Base-by-base conservation (phyloP, 2,329 filamentous ascomycete species). In the Fusarium sp. region DNA sequence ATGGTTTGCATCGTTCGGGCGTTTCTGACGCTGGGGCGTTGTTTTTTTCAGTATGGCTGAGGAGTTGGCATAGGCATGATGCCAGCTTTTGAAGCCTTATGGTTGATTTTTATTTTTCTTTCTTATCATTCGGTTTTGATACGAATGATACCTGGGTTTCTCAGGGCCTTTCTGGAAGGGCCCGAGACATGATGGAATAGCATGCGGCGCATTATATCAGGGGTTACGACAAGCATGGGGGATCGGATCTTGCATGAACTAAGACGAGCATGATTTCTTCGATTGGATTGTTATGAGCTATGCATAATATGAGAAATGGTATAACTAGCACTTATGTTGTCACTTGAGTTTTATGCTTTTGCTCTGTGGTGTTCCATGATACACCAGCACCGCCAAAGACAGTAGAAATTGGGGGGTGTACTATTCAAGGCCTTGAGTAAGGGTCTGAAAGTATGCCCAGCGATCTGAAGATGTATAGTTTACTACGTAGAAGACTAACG, bases 271-370 rank as follows among this genome's bases (percentile, higher is more conserved):
- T 48, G 55, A 64, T 65, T 63, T 39, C 36, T 57, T 70, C 69
- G 69, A 72, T 65, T 74, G 73, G 66, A 71, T 68, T 74, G 65
- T 68, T 60, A 74, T 68, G 69, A 73, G 59, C 55, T 48, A 72
- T 38, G 69, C 44, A 42, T 43, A 65, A 70, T 55, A 67, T 28
- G 63, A 56, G 60, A 56, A 53, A 67, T 65, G 56, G 61, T 66
- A 70, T 64, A 62, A 65, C 58, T 60, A 57, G 67, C 55, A 66
- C 14, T 46, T 62, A 38, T 17, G 43, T 40, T 42, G 28, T 32
- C 6, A 19, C 19, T 12, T 45, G 23, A 42, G 24, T 26, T 23
- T 21, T 28, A 26, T 54, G 17, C 32, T 32, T 62, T 47, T 12
- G 19, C 15, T 15, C 21, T 2, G 23, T 32, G 26, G 28, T 11